These are phyloP conservation scores for Trametes pubescens DNA, from an alignment of 1,284 basidiomycete genomes.

Conservation along the genomic window DNA sequence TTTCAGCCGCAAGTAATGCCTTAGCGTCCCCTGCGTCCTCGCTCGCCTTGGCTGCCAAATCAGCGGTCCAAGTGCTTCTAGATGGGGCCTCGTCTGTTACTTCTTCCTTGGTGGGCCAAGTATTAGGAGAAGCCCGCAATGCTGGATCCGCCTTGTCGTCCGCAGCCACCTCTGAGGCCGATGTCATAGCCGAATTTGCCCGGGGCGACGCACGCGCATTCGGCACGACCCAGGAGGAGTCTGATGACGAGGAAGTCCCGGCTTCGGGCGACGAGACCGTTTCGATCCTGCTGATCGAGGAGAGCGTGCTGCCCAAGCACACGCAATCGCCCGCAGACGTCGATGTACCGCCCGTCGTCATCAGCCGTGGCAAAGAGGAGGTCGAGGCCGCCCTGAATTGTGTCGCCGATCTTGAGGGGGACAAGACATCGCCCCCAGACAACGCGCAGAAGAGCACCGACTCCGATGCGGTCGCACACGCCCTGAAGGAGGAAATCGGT, in stretches of 20 bases:
- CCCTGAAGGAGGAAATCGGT: slow-evolving; percentile 37
- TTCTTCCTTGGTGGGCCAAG: slow-evolving; percentile 25
- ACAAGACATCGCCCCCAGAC: slow-evolving; percentile 39
- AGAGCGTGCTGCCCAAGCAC: slow-evolving; percentile 34
- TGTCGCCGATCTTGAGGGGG: slow-evolving; percentile 39
- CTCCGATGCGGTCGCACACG: slow-evolving; percentile 37
- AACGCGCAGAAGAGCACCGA: slow-evolving; percentile 37
- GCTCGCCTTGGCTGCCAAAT: slow-evolving; percentile 17
- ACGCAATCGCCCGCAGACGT: slow-evolving; percentile 36
- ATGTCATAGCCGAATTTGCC: slow-evolving; percentile 63
- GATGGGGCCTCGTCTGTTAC: slow-evolving; percentile 22
- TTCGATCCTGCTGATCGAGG: slow-evolving; percentile 60
- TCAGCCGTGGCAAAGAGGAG: slow-evolving; percentile 60
- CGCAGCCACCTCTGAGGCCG: slow-evolving; percentile 24
- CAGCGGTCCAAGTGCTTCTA: slow-evolving; percentile 10
- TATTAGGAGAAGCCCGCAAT: slow-evolving; percentile 15
- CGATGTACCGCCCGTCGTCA: slow-evolving; percentile 47
- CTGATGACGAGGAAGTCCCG: slow-evolving; percentile 28
- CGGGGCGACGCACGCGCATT: slow-evolving; percentile 53
- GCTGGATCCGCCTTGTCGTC: slow-evolving; percentile 31
- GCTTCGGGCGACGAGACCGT: slow-evolving; percentile 45
- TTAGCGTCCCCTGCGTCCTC: slow-evolving; percentile 21
- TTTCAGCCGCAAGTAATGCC: slow-evolving; percentile 28
- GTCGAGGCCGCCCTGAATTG: slow-evolving; percentile 55
- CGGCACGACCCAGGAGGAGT: slow-evolving; percentile 37